Percentiles rank a stretch among this genome's conserved stretches.
Evolutionary conservation across 116 monocot species (phyloP).

Genomic region (Trichopus zeylanicus): DNA sequence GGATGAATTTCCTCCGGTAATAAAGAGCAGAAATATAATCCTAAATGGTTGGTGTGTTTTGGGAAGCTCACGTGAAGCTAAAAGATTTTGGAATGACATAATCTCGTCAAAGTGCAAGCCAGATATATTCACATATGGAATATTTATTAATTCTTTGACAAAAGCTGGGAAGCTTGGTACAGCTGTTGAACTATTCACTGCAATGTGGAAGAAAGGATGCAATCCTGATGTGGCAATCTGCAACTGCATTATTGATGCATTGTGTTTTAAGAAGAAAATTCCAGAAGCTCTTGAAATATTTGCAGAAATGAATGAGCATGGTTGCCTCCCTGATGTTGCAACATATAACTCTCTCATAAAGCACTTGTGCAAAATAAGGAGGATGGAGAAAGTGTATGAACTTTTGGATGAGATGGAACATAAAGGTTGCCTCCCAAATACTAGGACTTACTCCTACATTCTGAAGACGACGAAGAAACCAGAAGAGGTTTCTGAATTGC

Average conservation of each 20-base stretch:
- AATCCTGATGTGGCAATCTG: constrained; percentile 62
- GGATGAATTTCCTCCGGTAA: constrained; percentile 60
- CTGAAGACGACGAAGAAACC: constrained; percentile 41
- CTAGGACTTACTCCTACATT: constrained; percentile 68
- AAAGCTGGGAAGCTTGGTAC: constrained; percentile 60
- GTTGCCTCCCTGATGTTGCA: constrained; percentile 51
- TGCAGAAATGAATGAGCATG: constrained; percentile 58
- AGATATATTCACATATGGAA: constrained; percentile 70
- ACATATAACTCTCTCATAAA: constrained; percentile 87
- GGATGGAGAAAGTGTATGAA: constrained; percentile 66
- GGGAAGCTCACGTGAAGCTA: constrained; percentile 60
- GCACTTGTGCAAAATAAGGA: constrained; percentile 61
- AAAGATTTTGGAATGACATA: constrained; percentile 83
- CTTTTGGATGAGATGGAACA: constrained; percentile 69
- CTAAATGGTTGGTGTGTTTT: constrained; percentile 90
- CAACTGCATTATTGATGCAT: constrained; percentile 71
- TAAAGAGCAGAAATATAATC: constrained; percentile 77
- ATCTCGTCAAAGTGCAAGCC: constrained; percentile 59
- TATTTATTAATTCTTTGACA: constrained; percentile 64
- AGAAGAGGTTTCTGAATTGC: constrained; percentile 40
- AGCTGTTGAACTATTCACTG: constrained; percentile 52
- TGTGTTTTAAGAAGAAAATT: constrained; percentile 81
- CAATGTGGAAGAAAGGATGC: constrained; percentile 61
- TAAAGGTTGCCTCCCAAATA: constrained; percentile 40
- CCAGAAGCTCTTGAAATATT: constrained; percentile 76